A percentile compares a stretch with the other conserved stretches of the same genome.
Conservation (phyloP, 2,329 filamentous ascomycete genomes). For the Botrytis paeoniae region DNA sequence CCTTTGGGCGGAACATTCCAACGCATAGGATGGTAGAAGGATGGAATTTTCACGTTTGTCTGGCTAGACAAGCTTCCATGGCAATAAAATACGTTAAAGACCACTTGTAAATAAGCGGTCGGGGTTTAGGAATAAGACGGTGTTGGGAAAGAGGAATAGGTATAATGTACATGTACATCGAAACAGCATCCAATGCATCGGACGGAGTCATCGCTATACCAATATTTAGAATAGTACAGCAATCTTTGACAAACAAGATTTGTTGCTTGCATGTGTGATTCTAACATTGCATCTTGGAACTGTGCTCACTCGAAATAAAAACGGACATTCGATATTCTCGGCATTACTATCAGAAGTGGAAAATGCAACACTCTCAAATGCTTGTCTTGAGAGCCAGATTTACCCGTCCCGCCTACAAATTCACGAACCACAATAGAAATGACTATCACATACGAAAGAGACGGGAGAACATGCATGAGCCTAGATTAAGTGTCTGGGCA, state of each 20-base stretch:
- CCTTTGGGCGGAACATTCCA: neutral
- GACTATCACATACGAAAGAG: neutral
- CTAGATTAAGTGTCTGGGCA: conserved; percentile 5
- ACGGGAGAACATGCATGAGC: conserved; percentile 3
- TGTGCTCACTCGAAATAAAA: neutral
- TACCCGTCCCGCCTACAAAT: neutral
- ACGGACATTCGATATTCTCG: neutral
- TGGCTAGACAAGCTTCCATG: conserved; percentile 1
- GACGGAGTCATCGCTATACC: neutral
- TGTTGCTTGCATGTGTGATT: neutral
- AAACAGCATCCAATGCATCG: neutral
- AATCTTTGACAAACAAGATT: neutral
- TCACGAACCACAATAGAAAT: neutral
- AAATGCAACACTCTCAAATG: neutral
- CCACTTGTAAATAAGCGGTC: neutral
- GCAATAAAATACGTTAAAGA: conserved; percentile 12
- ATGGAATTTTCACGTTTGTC: neutral
- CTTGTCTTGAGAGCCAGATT: neutral
- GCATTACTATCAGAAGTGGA: neutral
- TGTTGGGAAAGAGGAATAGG: neutral
- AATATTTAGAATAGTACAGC: neutral
- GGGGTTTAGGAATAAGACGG: neutral
- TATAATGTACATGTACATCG: conserved; percentile 3
- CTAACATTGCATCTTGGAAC: neutral
- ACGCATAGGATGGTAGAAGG: conserved; percentile 12